Evolutionary conservation across 805 yeast genomes (phyloP), one percentile per base, ranked within the genome.

Genomic region (Starmerella asiatica): DNA sequence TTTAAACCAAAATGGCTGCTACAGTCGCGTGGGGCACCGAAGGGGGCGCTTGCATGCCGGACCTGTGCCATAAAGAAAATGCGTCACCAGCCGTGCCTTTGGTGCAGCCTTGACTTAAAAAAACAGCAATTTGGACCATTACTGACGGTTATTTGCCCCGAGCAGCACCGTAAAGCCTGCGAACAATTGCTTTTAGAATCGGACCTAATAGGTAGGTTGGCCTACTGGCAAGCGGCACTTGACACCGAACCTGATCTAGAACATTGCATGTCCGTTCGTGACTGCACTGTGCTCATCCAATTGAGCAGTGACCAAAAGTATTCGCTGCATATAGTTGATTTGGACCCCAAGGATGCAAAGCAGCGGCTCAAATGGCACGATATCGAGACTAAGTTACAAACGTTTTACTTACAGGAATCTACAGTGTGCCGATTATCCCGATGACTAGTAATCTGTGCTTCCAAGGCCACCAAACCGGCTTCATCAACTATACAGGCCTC

Each of bases 1-100:
- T 60, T 74, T 48, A 75, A 75, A 51, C 81, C 81, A 1, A 75
- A 75, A 54, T 75, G 80, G 80, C 59, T 75, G 12, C 52, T 60
- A 24, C 70, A 64, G 46, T 67, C 71, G 29, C 61, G 59, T 14
- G 52, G 52, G 28, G 64, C 66, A 2, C 64, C 71, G 3, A 45
- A 1, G 1, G 42, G 41, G 21, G 53, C 65, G 18, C 21, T 55
- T 34, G 62, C 65, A 20, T 75, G 81, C 48, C 57, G 81, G 5
- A 75, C 77, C 3, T 75, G 81, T 50, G 76, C 76, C 41, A 57
- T 72, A 30, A 62, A 64, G 41, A 59, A 55, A 24, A 44, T 56
- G 34, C 60, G 65, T 24, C 56, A 56, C 28, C 52, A 55, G 12
- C 37, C 48, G 5, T 49, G 62, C 6, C 21, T 20, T 39, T 69